Evolutionary conservation across 768 basidiomycete genomes (phyloP), one percentile per base, ranked within the genome.

Genomic region (Hydnum rufescens): DNA sequence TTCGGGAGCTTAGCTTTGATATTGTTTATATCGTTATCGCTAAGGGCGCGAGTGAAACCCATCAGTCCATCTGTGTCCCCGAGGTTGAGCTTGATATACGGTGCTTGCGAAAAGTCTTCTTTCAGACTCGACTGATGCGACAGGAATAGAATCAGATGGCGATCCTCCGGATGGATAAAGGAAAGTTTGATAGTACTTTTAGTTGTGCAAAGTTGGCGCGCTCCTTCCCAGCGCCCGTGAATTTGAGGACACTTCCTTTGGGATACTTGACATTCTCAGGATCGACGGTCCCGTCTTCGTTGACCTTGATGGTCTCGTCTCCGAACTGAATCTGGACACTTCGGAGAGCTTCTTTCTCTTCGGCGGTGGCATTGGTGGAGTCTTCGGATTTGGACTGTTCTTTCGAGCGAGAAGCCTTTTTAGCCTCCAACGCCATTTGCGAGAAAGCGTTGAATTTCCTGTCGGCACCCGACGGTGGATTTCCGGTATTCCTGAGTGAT

Each of bases 401-500:
- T 66, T 65, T 54, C 3, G 39, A 43, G 8, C n/a, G 13, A 3
- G 22, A 18, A 19, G 64, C 67, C 31, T 63, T 62, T 44, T 67
- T 70, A 5, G 22, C 54, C 50, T 55, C 39, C 39, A 48, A 25
- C 2, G 32, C 42, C 74, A 76, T 78, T 56, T 80, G 76, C 51
- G 71, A 70, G 70, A 89, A 89, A 16, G 86, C 86, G 60, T 88
- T 80, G 67, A 89, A 89, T 43, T 29, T 54, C 54, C 25, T 54
- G 54, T 34, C 48, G 39, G 22, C 8, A 43, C 4, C 3, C 54
- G 16, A 32, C 25, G 16, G 62, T 53, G 52, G 8, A 26, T 47
- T 47, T 16, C 13, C 16, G 8, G 13, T 8, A 28, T 26, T 13
- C 8, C 44, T 13, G 8, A 47, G 44, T 8, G 44, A 47, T 8